Evolutionary conservation across 2,329 filamentous ascomycete genomes (phyloP).

Genomic region (Xylaria polymorpha): DNA sequence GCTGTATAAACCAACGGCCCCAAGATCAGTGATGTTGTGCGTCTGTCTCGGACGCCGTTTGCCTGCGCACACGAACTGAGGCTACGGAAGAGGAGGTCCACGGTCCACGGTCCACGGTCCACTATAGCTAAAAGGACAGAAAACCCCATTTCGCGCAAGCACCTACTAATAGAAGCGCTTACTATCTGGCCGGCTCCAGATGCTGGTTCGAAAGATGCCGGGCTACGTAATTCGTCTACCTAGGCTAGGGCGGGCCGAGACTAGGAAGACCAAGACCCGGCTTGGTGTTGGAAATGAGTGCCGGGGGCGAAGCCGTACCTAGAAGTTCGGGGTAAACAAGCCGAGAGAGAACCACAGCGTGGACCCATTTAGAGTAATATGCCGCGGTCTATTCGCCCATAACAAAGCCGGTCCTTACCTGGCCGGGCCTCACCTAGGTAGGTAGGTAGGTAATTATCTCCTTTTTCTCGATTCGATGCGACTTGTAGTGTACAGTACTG

Average conservation of each 20-base stretch:
- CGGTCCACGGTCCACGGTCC: no score
- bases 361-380: constrained; percentile 33
- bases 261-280: constrained; percentile 24
- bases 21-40: neutral
- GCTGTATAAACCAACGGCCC: neutral
- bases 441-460: constrained; percentile 14
- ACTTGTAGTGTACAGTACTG: no score
- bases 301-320: constrained; percentile 30
- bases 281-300: constrained; percentile 25
- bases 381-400: constrained; percentile 21
- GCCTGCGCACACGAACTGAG: constrained; percentile 19
- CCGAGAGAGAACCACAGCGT: constrained; percentile 31
- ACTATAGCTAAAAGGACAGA: neutral
- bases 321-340: constrained; percentile 32
- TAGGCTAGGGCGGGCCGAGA: constrained; percentile 29
- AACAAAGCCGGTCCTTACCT: constrained; percentile 13
- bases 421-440: constrained; percentile 20
- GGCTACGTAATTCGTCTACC: constrained; percentile 19
- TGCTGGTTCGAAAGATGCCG: constrained; percentile 11
- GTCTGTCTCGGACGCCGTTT: constrained; percentile 24
- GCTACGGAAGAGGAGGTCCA: constrained; percentile 6
- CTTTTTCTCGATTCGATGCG: constrained; percentile 5
- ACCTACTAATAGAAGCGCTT: constrained; percentile 22
- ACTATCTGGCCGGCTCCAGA: constrained; percentile 21
- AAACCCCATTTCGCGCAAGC: constrained; percentile 3